phyloP scores from a whole-genome alignment of 768 basidiomycete genomes.

The Agaricus sinodeliciosus region DNA sequence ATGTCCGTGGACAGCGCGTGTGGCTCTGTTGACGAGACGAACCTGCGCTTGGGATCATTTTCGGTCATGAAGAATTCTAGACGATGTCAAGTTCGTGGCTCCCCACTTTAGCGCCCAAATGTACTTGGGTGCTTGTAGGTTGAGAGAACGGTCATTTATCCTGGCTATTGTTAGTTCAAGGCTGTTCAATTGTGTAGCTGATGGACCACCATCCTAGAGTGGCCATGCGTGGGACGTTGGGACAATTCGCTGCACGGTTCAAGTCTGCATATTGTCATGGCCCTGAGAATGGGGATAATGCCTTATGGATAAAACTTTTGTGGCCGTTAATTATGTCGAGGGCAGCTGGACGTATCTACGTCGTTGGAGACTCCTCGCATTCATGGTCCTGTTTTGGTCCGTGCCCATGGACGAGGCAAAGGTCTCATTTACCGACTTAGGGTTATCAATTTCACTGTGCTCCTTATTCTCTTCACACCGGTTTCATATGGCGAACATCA shows the following conservation, averaged over 20 bases:
- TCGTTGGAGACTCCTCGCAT: background rate
- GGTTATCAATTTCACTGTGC: background rate
- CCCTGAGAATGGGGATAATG: background rate
- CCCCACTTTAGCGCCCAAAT: no score
- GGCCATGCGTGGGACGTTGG: background rate
- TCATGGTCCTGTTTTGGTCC: background rate
- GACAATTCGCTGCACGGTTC: background rate
- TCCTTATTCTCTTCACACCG: background rate
- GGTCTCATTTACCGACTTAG: no score
- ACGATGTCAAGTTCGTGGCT: background rate
- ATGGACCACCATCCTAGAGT: background rate
- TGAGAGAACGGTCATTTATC: background rate
- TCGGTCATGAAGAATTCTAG: background rate
- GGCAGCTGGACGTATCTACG: background rate
- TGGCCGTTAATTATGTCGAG: background rate
- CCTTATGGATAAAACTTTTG: background rate
- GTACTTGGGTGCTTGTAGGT: no score
- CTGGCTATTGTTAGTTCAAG: background rate
- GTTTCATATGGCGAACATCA: background rate
- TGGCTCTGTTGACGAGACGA: no score
- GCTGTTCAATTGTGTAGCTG: background rate
- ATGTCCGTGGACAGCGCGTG: no score
- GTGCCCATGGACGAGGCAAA: no score
- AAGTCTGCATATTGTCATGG: background rate
- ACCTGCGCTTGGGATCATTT: no score